These are phyloP conservation scores for Ceratocystis destructans DNA, from an alignment of 2,329 filamentous ascomycete genomes.

Conservation along the genomic window DNA sequence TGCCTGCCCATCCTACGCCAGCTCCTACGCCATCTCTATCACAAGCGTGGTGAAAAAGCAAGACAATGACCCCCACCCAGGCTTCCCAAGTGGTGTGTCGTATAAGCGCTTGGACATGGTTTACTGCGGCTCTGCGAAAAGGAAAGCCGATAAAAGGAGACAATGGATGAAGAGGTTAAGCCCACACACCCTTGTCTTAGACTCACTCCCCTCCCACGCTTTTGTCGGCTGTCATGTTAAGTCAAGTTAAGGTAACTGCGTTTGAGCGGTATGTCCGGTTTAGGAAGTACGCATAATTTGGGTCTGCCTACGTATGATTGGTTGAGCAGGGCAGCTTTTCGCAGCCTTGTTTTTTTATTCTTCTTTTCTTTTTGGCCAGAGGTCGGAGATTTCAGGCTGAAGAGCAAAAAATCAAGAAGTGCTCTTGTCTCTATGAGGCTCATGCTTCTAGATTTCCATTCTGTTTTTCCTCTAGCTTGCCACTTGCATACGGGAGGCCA, in stretches of 20 bases:
- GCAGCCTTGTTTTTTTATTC: too few species aligned
- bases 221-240: not conserved
- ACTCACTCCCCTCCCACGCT: not conserved
- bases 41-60: not conserved
- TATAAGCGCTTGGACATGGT: constrained; percentile 1
- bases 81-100: not conserved
- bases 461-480: too few species aligned
- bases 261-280: too few species aligned
- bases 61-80: not conserved
- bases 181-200: not conserved
- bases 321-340: too few species aligned
- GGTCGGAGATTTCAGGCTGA: too few species aligned
- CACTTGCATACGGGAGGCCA: too few species aligned
- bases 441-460: too few species aligned
- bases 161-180: not conserved
- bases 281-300: too few species aligned
- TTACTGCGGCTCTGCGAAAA: constrained; percentile 1
- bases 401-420: too few species aligned
- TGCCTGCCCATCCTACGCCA: not conserved
- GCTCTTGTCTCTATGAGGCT: too few species aligned
- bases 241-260: not conserved
- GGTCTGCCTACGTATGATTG: too few species aligned
- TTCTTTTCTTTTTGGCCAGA: too few species aligned
- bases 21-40: not conserved
- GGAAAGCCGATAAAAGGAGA: not conserved